phyloP scores from a whole-genome alignment of 805 yeast genomes.

The Candida maesae region DNA sequence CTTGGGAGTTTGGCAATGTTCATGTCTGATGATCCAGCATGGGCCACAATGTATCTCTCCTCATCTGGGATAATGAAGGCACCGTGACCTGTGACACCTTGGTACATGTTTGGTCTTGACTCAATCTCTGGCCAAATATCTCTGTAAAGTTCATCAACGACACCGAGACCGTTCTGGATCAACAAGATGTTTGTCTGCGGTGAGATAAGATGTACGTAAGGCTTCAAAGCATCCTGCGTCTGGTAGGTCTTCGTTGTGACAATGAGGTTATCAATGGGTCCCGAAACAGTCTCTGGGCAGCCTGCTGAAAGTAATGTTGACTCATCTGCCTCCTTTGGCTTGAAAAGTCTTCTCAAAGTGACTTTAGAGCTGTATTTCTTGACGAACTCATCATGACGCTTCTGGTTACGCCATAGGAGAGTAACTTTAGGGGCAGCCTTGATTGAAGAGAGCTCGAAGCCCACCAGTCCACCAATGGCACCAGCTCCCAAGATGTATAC shows the following conservation, averaged over 20 bases:
- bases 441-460: constrained; percentile 22
- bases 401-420: constrained; percentile 22
- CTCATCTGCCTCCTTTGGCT: constrained; percentile 11
- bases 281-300: constrained; percentile 17
- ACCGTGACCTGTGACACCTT: constrained; percentile 85
- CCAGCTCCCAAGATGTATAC: constrained; percentile 27
- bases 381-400: constrained; percentile 18
- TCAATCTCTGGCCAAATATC: constrained; percentile 49
- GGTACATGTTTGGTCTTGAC: constrained; percentile 56
- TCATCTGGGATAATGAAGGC: constrained; percentile 44
- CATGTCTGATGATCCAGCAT: constrained; percentile 71
- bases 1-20: constrained; percentile 55
- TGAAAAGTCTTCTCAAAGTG: constrained; percentile 21
- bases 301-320: constrained; percentile 8
- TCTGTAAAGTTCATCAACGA: constrained; percentile 50
- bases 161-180: constrained; percentile 90
- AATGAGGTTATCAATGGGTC: constrained; percentile 51
- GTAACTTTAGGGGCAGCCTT: constrained; percentile 17
- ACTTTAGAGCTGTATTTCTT: constrained; percentile 15
- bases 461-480: constrained; percentile 28
- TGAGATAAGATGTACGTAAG: constrained; percentile 46
- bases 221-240: constrained; percentile 58
- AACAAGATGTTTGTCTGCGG: constrained; percentile 58
- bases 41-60: constrained; percentile 36
- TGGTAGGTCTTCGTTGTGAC: constrained; percentile 80